Conservation (phyloP, 371 early-diverging fungal species). For the Nematocida major region DNA sequence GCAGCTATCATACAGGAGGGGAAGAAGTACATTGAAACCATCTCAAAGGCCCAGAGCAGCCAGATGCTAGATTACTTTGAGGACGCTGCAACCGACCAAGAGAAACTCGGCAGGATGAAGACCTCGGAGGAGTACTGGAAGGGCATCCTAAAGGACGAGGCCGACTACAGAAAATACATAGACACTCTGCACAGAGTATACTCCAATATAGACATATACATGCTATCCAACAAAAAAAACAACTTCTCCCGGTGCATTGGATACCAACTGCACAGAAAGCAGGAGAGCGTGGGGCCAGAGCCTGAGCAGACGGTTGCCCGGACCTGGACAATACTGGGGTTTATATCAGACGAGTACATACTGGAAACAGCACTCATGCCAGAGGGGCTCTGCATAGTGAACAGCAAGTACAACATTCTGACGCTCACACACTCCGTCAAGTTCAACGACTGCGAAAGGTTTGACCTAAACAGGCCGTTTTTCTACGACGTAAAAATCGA, state of each 20-base stretch:
- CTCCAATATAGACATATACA: neutral
- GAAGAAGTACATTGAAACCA: constrained; percentile 1
- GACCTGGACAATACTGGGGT: neutral
- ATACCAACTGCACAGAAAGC: neutral
- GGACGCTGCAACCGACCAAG: neutral
- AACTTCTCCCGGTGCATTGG: neutral
- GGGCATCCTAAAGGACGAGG: neutral
- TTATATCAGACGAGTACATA: constrained; percentile 33
- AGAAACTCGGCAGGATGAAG: neutral
- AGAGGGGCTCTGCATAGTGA: neutral
- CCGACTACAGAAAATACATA: neutral
- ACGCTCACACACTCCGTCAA: constrained; percentile 4
- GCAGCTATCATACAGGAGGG: neutral
- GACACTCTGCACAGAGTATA: neutral
- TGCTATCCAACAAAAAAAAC: neutral
- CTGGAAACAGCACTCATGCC: constrained; percentile 24
- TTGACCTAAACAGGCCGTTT: constrained; percentile 3
- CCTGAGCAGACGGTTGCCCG: neutral
- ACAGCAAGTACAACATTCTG: constrained; percentile 14
- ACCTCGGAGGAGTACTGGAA: neutral
- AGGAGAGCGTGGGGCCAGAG: neutral
- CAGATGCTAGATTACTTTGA: neutral
- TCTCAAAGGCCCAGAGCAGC: neutral
- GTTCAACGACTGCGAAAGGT: constrained; percentile 7
- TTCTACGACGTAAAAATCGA: constrained; percentile 22